phyloP scores from a whole-genome alignment of 257 asterid genomes.

The Nicotiana tomentosiformis region DNA sequence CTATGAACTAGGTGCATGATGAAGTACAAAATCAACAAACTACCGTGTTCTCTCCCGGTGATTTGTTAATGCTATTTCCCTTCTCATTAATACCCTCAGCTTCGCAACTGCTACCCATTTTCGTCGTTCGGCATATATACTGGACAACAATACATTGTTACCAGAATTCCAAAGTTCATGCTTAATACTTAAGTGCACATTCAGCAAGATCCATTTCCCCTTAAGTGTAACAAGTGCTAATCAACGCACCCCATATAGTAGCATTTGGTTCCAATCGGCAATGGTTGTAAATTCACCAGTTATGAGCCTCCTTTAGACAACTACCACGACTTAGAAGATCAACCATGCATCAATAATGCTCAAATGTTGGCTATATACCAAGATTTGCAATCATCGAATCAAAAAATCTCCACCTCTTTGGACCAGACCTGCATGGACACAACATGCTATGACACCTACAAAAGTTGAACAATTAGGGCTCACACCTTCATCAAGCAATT shows the following conservation, averaged over 20 bases:
- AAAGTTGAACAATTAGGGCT: conserved; percentile 33
- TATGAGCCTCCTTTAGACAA: conserved; percentile 31
- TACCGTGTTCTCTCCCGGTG: conserved; percentile 27
- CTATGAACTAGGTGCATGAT: neutral
- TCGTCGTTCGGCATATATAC: conserved; percentile 39
- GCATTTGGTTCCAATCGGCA: conserved; percentile 37
- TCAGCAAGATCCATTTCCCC: conserved; percentile 35
- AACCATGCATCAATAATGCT: conserved; percentile 46
- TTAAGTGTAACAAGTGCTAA: conserved; percentile 34
- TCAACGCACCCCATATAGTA: conserved; percentile 43
- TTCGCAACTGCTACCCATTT: conserved; percentile 41
- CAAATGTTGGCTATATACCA: conserved; percentile 22
- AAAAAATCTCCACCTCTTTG: conserved; percentile 31
- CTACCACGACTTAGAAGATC: conserved; percentile 45
- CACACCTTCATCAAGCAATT: conserved; percentile 26
- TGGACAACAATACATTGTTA: conserved; percentile 37
- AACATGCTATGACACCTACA: conserved; percentile 34
- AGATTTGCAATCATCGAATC: conserved; percentile 17
- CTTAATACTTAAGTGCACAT: conserved; percentile 23
- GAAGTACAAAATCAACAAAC: conserved; percentile 12
- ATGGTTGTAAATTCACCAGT: conserved; percentile 23
- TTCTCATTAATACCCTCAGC: conserved; percentile 28
- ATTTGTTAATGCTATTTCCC: conserved; percentile 23
- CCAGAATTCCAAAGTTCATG: conserved; percentile 43
- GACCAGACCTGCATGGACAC: conserved; percentile 36